phyloP scores from a whole-genome alignment of 805 yeast genomes.

The Schwanniomyces yamadae region DNA sequence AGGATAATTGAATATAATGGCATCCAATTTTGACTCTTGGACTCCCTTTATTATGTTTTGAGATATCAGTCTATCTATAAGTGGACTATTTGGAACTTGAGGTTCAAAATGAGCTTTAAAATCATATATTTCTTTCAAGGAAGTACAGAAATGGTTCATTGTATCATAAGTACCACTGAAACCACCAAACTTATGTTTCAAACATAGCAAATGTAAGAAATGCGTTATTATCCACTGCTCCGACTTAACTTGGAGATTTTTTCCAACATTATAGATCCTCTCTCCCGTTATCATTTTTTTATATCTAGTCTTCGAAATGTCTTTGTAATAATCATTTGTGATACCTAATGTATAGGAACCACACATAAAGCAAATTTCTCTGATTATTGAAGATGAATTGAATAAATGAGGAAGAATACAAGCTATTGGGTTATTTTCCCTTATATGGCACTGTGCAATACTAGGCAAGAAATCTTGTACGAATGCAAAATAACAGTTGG shows the following conservation, averaged over 20 bases:
- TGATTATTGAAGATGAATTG: background rate
- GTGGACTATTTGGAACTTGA: background rate
- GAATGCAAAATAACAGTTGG: background rate
- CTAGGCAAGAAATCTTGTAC: background rate
- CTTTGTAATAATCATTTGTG: background rate
- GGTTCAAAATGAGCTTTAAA: background rate
- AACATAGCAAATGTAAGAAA: background rate
- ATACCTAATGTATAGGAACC: background rate
- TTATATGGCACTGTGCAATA: background rate
- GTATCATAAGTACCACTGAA: background rate
- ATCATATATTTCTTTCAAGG: background rate
- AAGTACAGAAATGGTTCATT: background rate
- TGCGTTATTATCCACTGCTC: background rate
- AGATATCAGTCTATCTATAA: too few relatives aligned
- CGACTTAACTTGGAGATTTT: background rate
- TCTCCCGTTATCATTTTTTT: too few relatives aligned
- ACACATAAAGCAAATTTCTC: background rate
- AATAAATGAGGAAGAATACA: background rate
- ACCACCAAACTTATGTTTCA: background rate
- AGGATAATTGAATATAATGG: background rate
- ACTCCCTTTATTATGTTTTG: background rate
- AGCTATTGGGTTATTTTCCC: background rate
- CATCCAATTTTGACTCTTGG: background rate
- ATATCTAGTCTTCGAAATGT: background rate
- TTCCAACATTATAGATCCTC: background rate